These are phyloP conservation scores for Annulohypoxylon moriforme DNA, from an alignment of 495 filamentous ascomycete genomes.

Conservation along the genomic window DNA sequence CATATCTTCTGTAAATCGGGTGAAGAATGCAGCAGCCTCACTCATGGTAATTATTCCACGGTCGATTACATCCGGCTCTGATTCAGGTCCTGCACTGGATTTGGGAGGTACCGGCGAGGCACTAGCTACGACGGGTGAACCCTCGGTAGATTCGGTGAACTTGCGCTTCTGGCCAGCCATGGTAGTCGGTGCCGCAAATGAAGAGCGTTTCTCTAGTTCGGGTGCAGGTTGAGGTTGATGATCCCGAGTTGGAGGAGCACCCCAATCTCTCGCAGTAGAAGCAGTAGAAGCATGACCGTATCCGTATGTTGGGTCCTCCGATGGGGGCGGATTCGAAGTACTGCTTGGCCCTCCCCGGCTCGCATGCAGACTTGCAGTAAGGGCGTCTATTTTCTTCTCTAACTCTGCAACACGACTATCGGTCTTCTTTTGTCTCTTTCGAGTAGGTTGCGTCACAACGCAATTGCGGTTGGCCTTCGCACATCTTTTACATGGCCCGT, in stretches of 20 bases:
- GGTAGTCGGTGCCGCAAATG: constrained; percentile 48
- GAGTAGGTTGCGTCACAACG: constrained; percentile 81
- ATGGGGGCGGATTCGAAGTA: constrained; percentile 22
- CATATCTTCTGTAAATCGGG: constrained; percentile 76
- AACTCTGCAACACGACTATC: constrained; percentile 92
- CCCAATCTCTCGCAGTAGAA: constrained; percentile 41
- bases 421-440: constrained; percentile 93
- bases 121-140: constrained; percentile 26
- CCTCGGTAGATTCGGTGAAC: constrained; percentile 45
- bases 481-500: constrained; percentile 83
- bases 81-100: constrained; percentile 18
- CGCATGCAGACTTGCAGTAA: constrained; percentile 81
- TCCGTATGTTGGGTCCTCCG: constrained; percentile 48
- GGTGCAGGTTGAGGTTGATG: constrained; percentile 37
- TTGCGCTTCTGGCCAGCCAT: constrained; percentile 64
- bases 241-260: constrained; percentile 41
- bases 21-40: constrained; percentile 72
- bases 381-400: constrained; percentile 91
- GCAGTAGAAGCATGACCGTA: constrained; percentile 16
- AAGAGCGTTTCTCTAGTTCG: constrained; percentile 36
- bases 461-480: constrained; percentile 84
- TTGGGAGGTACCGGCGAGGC: constrained; percentile 19
- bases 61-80: constrained; percentile 75
- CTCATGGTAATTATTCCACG: constrained; percentile 72
- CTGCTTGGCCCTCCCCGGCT: constrained; percentile 51